These are phyloP conservation scores for Sclerotinia borealis DNA, from an alignment of 2,329 filamentous ascomycete genomes.

Conservation along the genomic window DNA sequence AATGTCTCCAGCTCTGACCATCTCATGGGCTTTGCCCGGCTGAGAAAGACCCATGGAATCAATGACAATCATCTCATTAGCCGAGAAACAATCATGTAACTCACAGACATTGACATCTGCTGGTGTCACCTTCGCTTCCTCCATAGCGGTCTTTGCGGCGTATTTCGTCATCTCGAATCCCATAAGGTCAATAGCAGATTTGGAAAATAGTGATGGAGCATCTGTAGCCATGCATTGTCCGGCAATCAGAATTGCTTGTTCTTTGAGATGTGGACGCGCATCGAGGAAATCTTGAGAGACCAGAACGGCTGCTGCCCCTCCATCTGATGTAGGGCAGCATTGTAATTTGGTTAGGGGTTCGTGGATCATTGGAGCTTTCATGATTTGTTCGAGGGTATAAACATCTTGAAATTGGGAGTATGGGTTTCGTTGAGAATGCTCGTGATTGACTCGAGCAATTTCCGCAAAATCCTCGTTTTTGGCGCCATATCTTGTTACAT, in stretches of 20 bases:
- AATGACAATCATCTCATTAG: slow-evolving; percentile 88
- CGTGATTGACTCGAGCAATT: slow-evolving; percentile 88
- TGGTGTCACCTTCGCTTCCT: slow-evolving; percentile 64
- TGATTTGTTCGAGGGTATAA: slow-evolving; percentile 79
- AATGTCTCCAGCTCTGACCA: slow-evolving; percentile 81
- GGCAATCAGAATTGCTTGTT: slow-evolving; percentile 81
- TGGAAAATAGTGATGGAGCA: slow-evolving; percentile 69
- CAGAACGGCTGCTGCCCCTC: slow-evolving; percentile 79
- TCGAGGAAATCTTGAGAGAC: slow-evolving; percentile 87
- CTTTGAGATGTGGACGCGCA: slow-evolving; percentile 71
- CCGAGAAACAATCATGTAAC: slow-evolving; percentile 93
- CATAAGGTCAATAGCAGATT: slow-evolving; percentile 78
- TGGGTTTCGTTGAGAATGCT: slow-evolving; percentile 84
- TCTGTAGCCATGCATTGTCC: slow-evolving; percentile 88
- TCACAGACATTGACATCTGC: slow-evolving; percentile 78
- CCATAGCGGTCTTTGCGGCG: slow-evolving; percentile 64
- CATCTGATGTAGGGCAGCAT: slow-evolving; percentile 95
- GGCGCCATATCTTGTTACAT: slow-evolving; percentile 49
- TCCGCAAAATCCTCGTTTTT: slow-evolving; percentile 83
- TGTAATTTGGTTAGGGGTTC: slow-evolving; percentile 93
- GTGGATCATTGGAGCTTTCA: slow-evolving; percentile 71
- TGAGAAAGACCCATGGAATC: slow-evolving; percentile 77
- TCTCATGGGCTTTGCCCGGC: slow-evolving; percentile 82
- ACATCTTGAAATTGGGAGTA: slow-evolving; percentile 97
- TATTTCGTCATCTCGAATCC: slow-evolving; percentile 77